These are phyloP conservation scores for Naumovozyma castellii DNA, from an alignment of 805 yeast genomes.

Conservation along the genomic window DNA sequence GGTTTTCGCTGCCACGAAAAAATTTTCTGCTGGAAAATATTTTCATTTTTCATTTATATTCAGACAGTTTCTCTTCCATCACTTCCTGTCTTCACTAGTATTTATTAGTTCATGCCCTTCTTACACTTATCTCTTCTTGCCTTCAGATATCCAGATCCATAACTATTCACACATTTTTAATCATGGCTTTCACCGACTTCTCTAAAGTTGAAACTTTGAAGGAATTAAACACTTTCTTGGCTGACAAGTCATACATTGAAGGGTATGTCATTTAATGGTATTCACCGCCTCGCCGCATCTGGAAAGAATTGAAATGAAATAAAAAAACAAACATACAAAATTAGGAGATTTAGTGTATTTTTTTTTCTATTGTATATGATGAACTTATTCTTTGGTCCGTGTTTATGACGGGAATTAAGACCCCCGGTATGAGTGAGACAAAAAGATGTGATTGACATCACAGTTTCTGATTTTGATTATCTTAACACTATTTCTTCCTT, in stretches of 20 bases:
- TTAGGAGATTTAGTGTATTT: not conserved
- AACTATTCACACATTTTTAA: constrained; percentile 33
- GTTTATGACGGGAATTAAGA: constrained; percentile 81
- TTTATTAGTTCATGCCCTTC: not conserved
- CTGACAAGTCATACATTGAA: constrained; percentile 88
- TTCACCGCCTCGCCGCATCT: not conserved
- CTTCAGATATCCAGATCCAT: not conserved
- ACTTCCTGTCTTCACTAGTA: too few relatives aligned
- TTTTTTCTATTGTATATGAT: constrained; percentile 8
- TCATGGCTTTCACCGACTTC: constrained; percentile 73
- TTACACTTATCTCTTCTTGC: not conserved
- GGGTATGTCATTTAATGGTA: constrained; percentile 57
- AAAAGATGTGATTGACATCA: constrained; percentile 28
- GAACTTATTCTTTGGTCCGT: constrained; percentile 16
- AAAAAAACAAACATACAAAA: not conserved
- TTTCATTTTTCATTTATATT: not conserved
- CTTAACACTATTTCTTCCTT: not conserved
- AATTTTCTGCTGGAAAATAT: not conserved
- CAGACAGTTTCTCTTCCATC: too few relatives aligned
- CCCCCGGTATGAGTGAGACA: constrained; percentile 79
- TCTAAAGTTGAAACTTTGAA: constrained; percentile 65
- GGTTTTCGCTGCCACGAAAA: not conserved
- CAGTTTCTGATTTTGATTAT: constrained; percentile 32
- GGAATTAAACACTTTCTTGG: constrained; percentile 75
- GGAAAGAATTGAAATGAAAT: not conserved